Evolutionary conservation across 768 basidiomycete species (phyloP).

Genomic region (Tephrocybe sp.): DNA sequence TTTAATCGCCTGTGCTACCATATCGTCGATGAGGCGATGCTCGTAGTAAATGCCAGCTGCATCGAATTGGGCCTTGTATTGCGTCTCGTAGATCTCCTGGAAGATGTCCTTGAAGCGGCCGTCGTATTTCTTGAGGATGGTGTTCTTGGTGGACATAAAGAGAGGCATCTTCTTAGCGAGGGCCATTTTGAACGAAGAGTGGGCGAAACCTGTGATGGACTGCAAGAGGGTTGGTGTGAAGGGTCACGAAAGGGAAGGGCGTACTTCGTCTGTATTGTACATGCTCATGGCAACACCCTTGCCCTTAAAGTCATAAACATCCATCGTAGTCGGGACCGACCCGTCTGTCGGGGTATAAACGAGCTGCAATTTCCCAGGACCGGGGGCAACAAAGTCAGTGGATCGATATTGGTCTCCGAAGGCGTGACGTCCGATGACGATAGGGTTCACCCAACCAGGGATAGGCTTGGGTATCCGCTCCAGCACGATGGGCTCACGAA

Average conservation of each 20-base stretch:
- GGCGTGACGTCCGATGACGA: slow-evolving; percentile 95
- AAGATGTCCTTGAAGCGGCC: slow-evolving; percentile 99
- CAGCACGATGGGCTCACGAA: slow-evolving; percentile 97
- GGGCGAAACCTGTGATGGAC: slow-evolving; percentile 95
- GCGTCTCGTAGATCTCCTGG: slow-evolving; percentile 88
- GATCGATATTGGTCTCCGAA: slow-evolving; percentile 98
- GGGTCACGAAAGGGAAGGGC: neutral
- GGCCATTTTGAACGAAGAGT: slow-evolving; percentile 98
- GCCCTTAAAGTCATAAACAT: slow-evolving; percentile 94
- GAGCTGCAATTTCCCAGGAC: slow-evolving; percentile 91
- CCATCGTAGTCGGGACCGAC: slow-evolving; percentile 58
- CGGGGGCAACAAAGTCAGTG: slow-evolving; percentile 90
- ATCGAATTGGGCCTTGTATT: slow-evolving; percentile 75
- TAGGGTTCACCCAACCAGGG: slow-evolving; percentile 97
- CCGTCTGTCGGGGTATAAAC: slow-evolving; percentile 86
- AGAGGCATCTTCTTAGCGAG: slow-evolving; percentile 74
- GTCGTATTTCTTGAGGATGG: slow-evolving; percentile 96
- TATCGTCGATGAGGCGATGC: slow-evolving; percentile 96
- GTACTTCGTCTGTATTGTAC: slow-evolving; percentile 98
- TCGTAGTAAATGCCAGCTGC: slow-evolving; percentile 83
- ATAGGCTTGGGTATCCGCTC: slow-evolving; percentile 88
- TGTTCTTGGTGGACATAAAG: slow-evolving; percentile 99
- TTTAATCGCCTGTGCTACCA: slow-evolving; percentile 98
- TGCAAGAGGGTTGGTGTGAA: slow-evolving; percentile 26
- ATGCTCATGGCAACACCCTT: slow-evolving; percentile 93